Percentiles rank a stretch among this genome's conserved stretches.
Evolutionary conservation across 2,329 filamentous ascomycete genomes (phyloP).

Genomic region (Colletotrichum sansevieriae): DNA sequence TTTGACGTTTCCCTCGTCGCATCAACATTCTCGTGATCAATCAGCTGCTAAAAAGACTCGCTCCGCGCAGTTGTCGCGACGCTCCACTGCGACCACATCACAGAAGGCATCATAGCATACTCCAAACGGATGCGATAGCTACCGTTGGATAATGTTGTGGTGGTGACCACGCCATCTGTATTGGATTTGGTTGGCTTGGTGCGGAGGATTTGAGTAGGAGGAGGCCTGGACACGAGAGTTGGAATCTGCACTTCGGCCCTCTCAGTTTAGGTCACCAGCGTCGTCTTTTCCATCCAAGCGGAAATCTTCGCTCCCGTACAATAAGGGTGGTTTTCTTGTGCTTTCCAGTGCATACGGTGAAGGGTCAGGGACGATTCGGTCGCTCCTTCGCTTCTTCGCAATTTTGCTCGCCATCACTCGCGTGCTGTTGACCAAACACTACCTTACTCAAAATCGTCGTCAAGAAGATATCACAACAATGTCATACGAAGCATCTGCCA

Average conservation of each 20-base stretch:
- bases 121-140: conserved; percentile 31
- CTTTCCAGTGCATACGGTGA: conserved; percentile 38
- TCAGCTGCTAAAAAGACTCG: conserved; percentile 25
- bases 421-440: conserved; percentile 39
- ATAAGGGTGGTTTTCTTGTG: conserved; percentile 41
- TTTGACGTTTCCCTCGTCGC: conserved; percentile 13
- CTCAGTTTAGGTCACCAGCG: conserved; percentile 39
- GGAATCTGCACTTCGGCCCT: conserved; percentile 39
- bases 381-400: conserved; percentile 25
- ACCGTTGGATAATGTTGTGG: conserved; percentile 35
- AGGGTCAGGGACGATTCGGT: conserved; percentile 24
- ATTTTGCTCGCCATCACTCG: conserved; percentile 30
- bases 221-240: conserved; percentile 38
- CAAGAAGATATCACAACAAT: conserved; percentile 49
- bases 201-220: conserved; percentile 38
- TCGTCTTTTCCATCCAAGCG: conserved; percentile 32
- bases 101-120: conserved; percentile 21
- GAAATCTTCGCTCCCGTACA: conserved; percentile 28
- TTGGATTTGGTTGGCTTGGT: conserved; percentile 41
- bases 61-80: conserved; percentile 30
- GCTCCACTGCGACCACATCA: conserved; percentile 20
- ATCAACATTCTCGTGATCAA: conserved; percentile 27
- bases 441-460: conserved; percentile 11
- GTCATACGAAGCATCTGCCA: conserved; percentile 68
- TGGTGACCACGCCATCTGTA: conserved; percentile 33